Evolutionary conservation across 306 rosid genomes (phyloP).

Genomic region (Spatholobus suberectus): DNA sequence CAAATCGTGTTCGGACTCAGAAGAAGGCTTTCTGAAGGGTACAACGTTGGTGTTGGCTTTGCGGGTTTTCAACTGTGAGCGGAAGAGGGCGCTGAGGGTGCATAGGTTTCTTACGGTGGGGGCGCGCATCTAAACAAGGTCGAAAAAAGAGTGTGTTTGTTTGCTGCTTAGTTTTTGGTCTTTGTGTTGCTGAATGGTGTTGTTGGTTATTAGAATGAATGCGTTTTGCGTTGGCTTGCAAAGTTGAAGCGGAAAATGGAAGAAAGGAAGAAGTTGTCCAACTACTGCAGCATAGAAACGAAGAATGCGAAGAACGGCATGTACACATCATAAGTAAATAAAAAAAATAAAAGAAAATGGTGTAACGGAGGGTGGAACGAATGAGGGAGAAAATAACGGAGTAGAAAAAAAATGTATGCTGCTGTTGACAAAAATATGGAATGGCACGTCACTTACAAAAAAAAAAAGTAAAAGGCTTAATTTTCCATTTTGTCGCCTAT

Average conservation of each 20-base stretch:
- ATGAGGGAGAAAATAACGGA: no score
- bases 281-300: neutral
- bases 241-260: neutral
- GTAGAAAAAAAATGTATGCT: no score
- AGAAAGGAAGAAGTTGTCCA: neutral
- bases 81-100: conserved; percentile 40
- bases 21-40: neutral
- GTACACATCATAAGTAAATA: neutral
- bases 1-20: conserved; percentile 4
- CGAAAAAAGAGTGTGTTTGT: neutral
- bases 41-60: neutral
- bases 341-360: neutral
- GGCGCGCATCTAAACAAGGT: conserved; percentile 40
- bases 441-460: no score
- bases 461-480: no score
- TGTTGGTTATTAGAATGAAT: neutral
- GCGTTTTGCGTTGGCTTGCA: neutral
- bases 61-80: neutral
- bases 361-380: no score
- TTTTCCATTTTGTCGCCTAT: no score
- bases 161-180: neutral
- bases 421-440: no score
- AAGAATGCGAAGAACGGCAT: neutral
- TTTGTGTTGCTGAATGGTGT: neutral
- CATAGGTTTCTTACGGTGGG: conserved; percentile 40